Base-by-base conservation (phyloP, 768 basidiomycete genomes). In the Mrakia gelida region DNA sequence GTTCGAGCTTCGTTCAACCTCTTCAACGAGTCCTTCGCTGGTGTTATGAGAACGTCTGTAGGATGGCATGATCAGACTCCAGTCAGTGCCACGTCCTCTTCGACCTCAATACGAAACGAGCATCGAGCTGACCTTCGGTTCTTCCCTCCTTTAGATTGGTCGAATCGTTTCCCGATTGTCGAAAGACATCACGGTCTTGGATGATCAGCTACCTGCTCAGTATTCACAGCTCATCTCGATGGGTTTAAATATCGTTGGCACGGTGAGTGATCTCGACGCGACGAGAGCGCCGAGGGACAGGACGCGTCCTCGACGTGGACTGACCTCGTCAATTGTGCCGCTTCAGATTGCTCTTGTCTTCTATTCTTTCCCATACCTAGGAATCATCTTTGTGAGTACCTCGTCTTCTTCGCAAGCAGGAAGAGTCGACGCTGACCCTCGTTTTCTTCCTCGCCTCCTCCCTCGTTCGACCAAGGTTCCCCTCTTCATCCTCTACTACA, bases 1-100 rank as follows among this genome's bases (percentile, higher is more conserved):
- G 80, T 87, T 23, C 76, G 79, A 7, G 87, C 87, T 0, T 85
- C 85, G 6, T 83, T 84, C 77, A 85, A 84, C 16, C 82, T 92
- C 54, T 92, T 91, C 84, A 88, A 86, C 80, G 82, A 84, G 6
- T 90, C 90, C 0, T 84, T 91, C 23, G 81, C 79, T 8, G 86
- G 86, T 13, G 89, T 92, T 5, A 81, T 92, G 75, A 84, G 87
- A 3, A 90, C 90, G 15, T 43, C 74, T 1, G 71, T 73, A 16
- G 54, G 65, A 1, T 79, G 78, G 78, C 75, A 62, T 21, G 78
- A 75, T 45, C 26, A n/a, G 45, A 71, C 65, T 6, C 73, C 65
- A 7, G 52, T 52, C 2, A 49, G 71, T 26, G 4, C 23, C 9
- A 16, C 11, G 9, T 45, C 2, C 2, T 21, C 18, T 21, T 52